Base-by-base conservation (phyloP, 495 filamentous ascomycete genomes). In the Cercophora scortea region DNA sequence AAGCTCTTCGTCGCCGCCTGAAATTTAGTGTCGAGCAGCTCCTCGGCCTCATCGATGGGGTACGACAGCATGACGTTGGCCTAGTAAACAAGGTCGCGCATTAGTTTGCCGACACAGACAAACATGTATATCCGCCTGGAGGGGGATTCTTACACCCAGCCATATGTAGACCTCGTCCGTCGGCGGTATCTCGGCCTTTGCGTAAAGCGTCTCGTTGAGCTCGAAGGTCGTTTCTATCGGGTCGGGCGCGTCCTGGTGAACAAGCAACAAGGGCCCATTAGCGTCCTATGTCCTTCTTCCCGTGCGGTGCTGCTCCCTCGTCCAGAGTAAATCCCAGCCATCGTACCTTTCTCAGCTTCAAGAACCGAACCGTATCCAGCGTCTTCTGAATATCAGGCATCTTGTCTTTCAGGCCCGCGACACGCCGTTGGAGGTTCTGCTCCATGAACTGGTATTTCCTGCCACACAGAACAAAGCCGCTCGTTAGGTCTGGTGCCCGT, bases 381-480 rank as follows among this genome's bases (percentile, higher is more conserved):
- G 94, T 96, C 78, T 96, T 97, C 57, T 87, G 83, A 59, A 98
- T 96, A 67, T 98, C 93, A 1, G 93, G 93, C 61, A 97, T 87
- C 77, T 96, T 98, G 58, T 96, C 93, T 65, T 83, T 87, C 42
- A 97, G 72, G 13, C 90, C 89, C 10, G 76, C 77, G n/a, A 85
- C 84, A 44, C 93, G 82, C 45, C 87, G 77, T 61, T 92, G 84
- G 25, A 88, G 88, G 72, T 96, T 97, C 60, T 85, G 77, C 75
- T 97, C 90, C 93, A 98, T 98, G 72, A 96, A 98, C 68, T 97
- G 94, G 73, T 98, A 98, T 77, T 98, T 97, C 50, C 87, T 91
- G 49, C 33, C 33, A 15, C 17, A 40, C n/a, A 17, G 8, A 42
- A 36, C 38, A 17, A 19, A 19, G 36, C 53, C 50, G 55, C 50